A percentile compares a stretch with the other conserved stretches of the same genome.
These are phyloP conservation scores for Sodiomyces alkalinus DNA, from an alignment of 2,329 filamentous ascomycete species.

Conservation along the genomic window DNA sequence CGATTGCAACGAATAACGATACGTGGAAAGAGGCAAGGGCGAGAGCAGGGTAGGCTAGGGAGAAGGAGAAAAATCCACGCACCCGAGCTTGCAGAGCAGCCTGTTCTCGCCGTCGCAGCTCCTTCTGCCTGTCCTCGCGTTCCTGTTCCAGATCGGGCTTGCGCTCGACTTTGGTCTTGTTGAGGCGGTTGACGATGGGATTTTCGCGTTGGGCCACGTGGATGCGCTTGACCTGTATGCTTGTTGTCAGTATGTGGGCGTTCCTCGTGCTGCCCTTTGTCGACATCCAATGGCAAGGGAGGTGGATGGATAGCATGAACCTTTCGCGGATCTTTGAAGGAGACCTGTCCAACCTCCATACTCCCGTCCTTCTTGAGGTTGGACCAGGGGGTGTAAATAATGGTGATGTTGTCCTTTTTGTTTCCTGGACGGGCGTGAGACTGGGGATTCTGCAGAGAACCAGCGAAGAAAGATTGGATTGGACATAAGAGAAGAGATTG, in stretches of 20 bases:
- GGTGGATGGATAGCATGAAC: slow-evolving; percentile 13
- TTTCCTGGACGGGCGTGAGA: slow-evolving; percentile 61
- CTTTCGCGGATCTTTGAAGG: slow-evolving; percentile 78
- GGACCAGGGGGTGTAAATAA: slow-evolving; percentile 96
- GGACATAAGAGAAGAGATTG: too few species aligned
- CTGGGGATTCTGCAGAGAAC: background rate
- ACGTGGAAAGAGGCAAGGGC: slow-evolving; percentile 1
- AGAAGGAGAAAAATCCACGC: too few species aligned
- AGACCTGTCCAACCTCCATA: slow-evolving; percentile 91
- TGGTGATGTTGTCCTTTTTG: slow-evolving; percentile 93
- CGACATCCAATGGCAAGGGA: background rate
- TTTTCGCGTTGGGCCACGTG: slow-evolving; percentile 74
- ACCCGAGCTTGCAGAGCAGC: slow-evolving; percentile 47
- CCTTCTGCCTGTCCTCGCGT: slow-evolving; percentile 59
- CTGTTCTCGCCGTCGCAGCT: slow-evolving; percentile 58
- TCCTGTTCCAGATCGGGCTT: slow-evolving; percentile 73
- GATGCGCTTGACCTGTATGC: slow-evolving; percentile 55
- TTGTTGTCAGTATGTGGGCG: background rate
- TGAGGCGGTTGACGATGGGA: slow-evolving; percentile 86
- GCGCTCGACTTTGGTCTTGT: slow-evolving; percentile 87
- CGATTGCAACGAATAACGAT: too few species aligned
- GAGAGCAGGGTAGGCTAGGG: slow-evolving; percentile 1
- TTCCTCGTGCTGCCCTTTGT: too few species aligned
- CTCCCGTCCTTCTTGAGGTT: slow-evolving; percentile 91
- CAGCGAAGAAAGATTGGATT: too few species aligned